Evolutionary conservation across 345 rosid species (phyloP).

Genomic region (Punica granatum): DNA sequence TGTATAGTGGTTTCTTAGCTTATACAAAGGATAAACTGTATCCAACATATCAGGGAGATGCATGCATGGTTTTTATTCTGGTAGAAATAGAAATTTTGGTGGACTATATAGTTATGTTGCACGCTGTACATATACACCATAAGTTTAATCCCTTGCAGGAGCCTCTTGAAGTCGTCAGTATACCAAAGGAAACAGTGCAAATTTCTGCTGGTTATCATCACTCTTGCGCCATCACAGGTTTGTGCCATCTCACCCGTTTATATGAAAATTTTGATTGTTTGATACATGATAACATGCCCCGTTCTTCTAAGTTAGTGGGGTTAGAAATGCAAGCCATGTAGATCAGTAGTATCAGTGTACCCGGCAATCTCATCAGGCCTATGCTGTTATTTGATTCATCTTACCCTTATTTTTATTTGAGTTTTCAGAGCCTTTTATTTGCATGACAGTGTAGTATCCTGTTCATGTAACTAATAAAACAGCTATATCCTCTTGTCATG

Average conservation of each 20-base stretch:
- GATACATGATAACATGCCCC: not conserved
- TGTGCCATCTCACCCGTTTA: not conserved
- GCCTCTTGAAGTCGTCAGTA: slow-evolving; percentile 64
- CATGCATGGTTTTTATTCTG: not conserved
- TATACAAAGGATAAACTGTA: no score
- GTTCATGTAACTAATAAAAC: not conserved
- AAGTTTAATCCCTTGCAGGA: slow-evolving; percentile 39
- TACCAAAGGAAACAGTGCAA: slow-evolving; percentile 51
- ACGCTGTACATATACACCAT: not conserved
- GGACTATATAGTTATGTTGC: not conserved
- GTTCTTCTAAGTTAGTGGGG: not conserved
- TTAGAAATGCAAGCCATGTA: not conserved
- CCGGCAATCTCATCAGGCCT: not conserved
- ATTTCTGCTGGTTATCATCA: slow-evolving; percentile 86
- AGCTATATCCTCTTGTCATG: not conserved
- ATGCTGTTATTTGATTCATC: not conserved
- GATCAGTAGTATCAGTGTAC: not conserved
- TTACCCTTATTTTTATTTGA: not conserved
- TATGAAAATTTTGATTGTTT: not conserved
- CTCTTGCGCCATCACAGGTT: slow-evolving; percentile 91
- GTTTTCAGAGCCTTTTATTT: not conserved
- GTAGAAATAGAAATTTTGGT: not conserved
- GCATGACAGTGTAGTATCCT: not conserved
- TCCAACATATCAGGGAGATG: not conserved
- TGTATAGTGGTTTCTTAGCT: no score